Base-by-base conservation (phyloP, 805 yeast genomes). In the Starmera amethionina region DNA sequence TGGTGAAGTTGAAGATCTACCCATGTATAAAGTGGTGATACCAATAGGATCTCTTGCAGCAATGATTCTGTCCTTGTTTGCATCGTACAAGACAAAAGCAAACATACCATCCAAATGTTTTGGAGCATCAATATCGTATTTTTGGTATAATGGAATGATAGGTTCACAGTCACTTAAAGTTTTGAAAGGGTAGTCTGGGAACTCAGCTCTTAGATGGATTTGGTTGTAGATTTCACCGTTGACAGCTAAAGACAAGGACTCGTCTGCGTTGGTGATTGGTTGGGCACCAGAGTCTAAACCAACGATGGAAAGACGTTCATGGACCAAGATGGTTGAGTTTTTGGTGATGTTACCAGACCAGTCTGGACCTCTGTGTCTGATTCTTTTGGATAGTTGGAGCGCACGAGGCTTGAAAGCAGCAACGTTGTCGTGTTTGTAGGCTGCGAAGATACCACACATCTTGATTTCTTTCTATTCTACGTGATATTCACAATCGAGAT, bases 31-130 rank as follows among this genome's bases (percentile, higher is more conserved):
- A 41, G 98, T 88, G 48, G 96, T 89, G 60, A 93, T 81, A 58
- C 99, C 99, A 51, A 93, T 85, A 41, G 98, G 99, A 64, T 93
- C 99, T 69, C 99, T 79, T 40, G 98, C 96, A 46, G 98, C 99
- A 46, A 89, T 68, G 45, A 93, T 77, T 55, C 98, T 77, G 68
- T 93, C 97, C 43, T 70, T 69, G 57, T 77, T 65, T 48, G 79
- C 78, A 67, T 93, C 98, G 64, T 88, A 84, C 40, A 93, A 66
- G 34, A 81, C 96, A 72, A 85, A 93, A 22, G 97, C 97, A 58
- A 90, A 93, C 97, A 93, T 90, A 62, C 99, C 99, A 61, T 93
- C 98, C 53, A 93, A 72, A 62, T 85, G 58, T 61, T 86, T 84
- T 58, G 98, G 96, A 48, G 96, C 88, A 46, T 88, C 97, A 42